Base-by-base conservation (phyloP, 306 rosid species). In the Prosopis cineraria region DNA sequence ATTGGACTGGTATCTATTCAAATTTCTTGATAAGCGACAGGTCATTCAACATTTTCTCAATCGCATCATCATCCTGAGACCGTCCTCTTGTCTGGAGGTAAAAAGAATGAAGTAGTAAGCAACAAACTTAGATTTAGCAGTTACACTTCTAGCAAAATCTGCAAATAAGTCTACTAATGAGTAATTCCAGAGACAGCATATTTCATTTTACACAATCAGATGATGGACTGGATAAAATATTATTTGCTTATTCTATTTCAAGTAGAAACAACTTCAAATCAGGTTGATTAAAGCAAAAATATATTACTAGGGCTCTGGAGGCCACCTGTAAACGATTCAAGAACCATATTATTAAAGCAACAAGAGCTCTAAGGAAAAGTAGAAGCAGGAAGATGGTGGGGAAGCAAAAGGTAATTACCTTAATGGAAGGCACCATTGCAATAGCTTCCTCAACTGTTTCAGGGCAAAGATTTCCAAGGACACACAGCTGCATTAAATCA, bases 401-500 rank as follows among this genome's bases (percentile, higher is more conserved):
- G 78, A 50, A 68, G 39, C 47, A 78, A 60, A 55, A 70, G 30
- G 74, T 43, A 45, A 25, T 63, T 81, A 94, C 98, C 97, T 89
- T 94, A 78, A 94, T 92, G 74, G 93, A 92, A 20, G 98, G 98
- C 43, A 95, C 98, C 97, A 95, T 92, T 58, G 98, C 97, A 82
- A 87, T 95, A 64, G 98, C 98, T 91, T 95, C 98, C 89, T 95
- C 98, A 75, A 95, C 98, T 66, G 98, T 95, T 88, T 95, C 98
- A 7, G 98, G 98, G 79, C 98, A 95, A 75, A 95, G 98, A 88
- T 95, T 95, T 39, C 98, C 98, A 73, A 95, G 98, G 72, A 95
- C 98, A 82, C 97, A 95, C 31, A 95, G 87, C 98, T 95, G 89
- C 88, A 87, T 60, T 66, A 69, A 24, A 55, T 65, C 63, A 75